These are phyloP conservation scores for Trichoderma semiorbis DNA, from an alignment of 2,329 filamentous ascomycete species.

Conservation along the genomic window DNA sequence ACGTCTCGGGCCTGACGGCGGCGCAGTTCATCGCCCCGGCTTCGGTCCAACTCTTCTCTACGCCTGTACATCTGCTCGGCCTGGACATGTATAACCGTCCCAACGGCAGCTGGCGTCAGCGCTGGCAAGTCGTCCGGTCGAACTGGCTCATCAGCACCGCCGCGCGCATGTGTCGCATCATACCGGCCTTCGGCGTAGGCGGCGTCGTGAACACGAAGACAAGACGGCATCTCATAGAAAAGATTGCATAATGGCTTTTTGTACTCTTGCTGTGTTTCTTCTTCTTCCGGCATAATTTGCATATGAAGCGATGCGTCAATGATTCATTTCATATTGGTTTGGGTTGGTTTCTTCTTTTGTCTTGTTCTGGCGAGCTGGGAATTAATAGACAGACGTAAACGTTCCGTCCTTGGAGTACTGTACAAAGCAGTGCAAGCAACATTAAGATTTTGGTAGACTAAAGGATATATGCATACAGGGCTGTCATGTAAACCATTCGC, in stretches of 20 bases:
- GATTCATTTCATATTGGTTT: not conserved
- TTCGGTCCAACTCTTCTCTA: constrained; percentile 72
- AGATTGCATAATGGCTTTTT: constrained; percentile 39
- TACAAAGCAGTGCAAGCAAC: not conserved
- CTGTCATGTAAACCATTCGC: not conserved
- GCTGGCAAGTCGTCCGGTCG: constrained; percentile 63
- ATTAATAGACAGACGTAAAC: not conserved
- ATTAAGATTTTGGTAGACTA: not conserved
- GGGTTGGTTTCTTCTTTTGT: not conserved
- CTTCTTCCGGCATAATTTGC: not conserved
- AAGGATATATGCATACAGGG: not conserved
- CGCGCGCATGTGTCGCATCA: constrained; percentile 77
- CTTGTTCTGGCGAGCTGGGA: not conserved
- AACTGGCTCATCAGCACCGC: constrained; percentile 73
- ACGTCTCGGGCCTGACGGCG: constrained; percentile 53
- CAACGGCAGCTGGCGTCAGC: constrained; percentile 48
- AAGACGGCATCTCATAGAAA: constrained; percentile 63
- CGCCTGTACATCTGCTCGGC: constrained; percentile 80
- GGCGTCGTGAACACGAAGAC: constrained; percentile 80
- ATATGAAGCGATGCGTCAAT: not conserved
- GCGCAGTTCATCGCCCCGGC: constrained; percentile 82
- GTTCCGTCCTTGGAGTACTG: not conserved
- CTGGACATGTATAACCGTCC: constrained; percentile 81
- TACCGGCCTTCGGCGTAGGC: constrained; percentile 85
- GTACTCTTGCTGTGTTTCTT: not conserved